Base-by-base conservation (phyloP, 257 asterid genomes). In the Eucommia ulmoides region DNA sequence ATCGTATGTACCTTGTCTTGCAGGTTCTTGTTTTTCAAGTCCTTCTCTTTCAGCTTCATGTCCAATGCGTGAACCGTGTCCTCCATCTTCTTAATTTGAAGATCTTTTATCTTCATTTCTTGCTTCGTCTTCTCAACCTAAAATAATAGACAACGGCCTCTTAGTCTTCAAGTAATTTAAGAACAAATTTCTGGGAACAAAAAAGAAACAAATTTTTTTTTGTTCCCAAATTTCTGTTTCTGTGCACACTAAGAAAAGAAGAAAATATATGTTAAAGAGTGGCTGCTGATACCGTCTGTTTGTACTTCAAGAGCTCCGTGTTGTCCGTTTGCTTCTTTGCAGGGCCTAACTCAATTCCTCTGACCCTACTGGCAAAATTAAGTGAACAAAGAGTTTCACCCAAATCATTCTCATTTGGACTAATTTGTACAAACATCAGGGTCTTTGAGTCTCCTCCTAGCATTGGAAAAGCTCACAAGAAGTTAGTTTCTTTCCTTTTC, bases 1-100 rank as follows among this genome's bases (percentile, higher is more conserved):
- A n/a, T n/a, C n/a, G n/a, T n/a, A n/a, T n/a, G 18, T 64, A 91
- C 99, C 99, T 86, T 91, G 45, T 91, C 99, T 72, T 91, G 99
- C 54, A 86, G 73, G 76, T 62, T 83, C 72, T 79, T 67, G 69
- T 66, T 79, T 63, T 71, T 86, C 62, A 64, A 24, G 33, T 86
- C 99, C 68, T 72, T 83, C 58, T 91, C 95, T 68, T 83, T 91
- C 20, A 86, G 45, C 75, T 73, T 91, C 14, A 68, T 67, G 66
- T 86, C 96, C 44, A 91, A 79, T 38, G 81, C 88, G 63, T 83
- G 80, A 74, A 81, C 61, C 25, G 79, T 73, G 61, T 86, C 99
- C 80, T 91, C 99, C 77, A 91, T 65, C 79, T 70, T 91, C 67
- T 73, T 79, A 29, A 77, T 68, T 51, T 85, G 96, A 35, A 68